Percentiles rank a stretch among this genome's conserved stretches.
Conservation (phyloP, 495 filamentous ascomycete species). For the Astrothelium macrocarpum region DNA sequence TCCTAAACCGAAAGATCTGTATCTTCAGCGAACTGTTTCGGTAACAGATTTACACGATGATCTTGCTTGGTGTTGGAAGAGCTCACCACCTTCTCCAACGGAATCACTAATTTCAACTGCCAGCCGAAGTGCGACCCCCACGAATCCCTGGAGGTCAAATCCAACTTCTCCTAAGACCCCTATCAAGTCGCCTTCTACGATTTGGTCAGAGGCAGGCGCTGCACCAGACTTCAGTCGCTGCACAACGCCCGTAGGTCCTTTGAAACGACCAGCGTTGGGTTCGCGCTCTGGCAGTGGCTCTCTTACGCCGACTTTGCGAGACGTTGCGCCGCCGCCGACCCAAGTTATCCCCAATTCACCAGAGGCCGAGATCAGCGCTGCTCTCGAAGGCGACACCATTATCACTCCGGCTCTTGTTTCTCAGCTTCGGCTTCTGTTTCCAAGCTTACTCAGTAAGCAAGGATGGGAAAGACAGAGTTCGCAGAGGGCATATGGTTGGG, state of each 20-base stretch:
- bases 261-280: not conserved
- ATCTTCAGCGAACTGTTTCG: not conserved
- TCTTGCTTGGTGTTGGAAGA: not conserved
- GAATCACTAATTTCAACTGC: not conserved
- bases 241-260: not conserved
- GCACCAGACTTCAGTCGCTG: not conserved
- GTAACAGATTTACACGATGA: slow-evolving; percentile 3
- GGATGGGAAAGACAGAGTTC: slow-evolving; percentile 13
- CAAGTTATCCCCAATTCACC: not conserved
- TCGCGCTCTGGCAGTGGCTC: not conserved
- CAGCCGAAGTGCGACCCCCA: not conserved
- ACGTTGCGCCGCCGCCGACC: not conserved
- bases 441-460: slow-evolving; percentile 10
- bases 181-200: not conserved
- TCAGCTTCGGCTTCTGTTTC: not conserved
- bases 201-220: slow-evolving; percentile 2
- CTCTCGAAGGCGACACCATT: not conserved
- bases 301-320: not conserved
- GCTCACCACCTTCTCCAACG: not conserved
- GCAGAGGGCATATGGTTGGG: slow-evolving; percentile 20
- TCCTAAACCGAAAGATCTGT: not conserved
- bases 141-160: slow-evolving; percentile 1
- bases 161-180: not conserved
- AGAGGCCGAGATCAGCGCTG: not conserved
- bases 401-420: not conserved